Conservation (phyloP, 768 basidiomycete species). For the Mycena rebaudengoi region DNA sequence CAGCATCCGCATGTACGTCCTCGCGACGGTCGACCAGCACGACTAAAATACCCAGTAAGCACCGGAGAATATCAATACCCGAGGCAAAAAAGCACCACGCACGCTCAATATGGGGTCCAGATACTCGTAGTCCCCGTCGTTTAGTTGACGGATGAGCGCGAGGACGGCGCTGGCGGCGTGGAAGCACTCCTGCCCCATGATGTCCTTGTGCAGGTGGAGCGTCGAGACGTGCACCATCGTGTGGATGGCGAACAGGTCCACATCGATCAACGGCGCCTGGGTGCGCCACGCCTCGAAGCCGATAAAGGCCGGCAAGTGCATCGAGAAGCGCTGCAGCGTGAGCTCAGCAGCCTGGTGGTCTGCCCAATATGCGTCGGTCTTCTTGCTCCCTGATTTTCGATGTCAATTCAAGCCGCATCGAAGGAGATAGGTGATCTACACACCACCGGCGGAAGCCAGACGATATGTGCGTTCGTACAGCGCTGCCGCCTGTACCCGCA, state of each 20-base stretch:
- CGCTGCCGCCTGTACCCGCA: conserved; percentile 60
- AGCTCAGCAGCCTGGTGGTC: conserved; percentile 53
- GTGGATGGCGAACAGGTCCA: conserved; percentile 56
- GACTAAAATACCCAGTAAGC: conserved; percentile 31
- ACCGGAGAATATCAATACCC: neutral
- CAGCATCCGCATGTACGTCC: conserved; percentile 46
- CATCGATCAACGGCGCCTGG: conserved; percentile 46
- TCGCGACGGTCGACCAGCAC: conserved; percentile 50
- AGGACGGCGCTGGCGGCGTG: conserved; percentile 54
- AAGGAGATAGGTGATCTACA: conserved; percentile 27
- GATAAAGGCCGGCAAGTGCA: conserved; percentile 48
- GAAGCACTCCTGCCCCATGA: conserved; percentile 49
- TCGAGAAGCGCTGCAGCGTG: conserved; percentile 55
- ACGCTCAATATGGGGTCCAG: conserved; percentile 65
- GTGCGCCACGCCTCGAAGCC: conserved; percentile 43
- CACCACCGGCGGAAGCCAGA: conserved; percentile 48
- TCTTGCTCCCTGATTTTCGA: conserved; percentile 33
- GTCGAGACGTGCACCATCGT: conserved; percentile 59
- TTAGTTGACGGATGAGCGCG: conserved; percentile 54
- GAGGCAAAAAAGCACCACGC: conserved; percentile 36
- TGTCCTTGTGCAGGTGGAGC: conserved; percentile 58
- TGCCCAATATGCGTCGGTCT: conserved; percentile 42
- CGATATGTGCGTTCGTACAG: conserved; percentile 64
- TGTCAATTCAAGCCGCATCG: conserved; percentile 8
- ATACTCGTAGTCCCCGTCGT: conserved; percentile 59